Evolutionary conservation across 2,329 filamentous ascomycete species (phyloP), one percentile per base, ranked within the genome.

Genomic region (Stachybotrys elegans): DNA sequence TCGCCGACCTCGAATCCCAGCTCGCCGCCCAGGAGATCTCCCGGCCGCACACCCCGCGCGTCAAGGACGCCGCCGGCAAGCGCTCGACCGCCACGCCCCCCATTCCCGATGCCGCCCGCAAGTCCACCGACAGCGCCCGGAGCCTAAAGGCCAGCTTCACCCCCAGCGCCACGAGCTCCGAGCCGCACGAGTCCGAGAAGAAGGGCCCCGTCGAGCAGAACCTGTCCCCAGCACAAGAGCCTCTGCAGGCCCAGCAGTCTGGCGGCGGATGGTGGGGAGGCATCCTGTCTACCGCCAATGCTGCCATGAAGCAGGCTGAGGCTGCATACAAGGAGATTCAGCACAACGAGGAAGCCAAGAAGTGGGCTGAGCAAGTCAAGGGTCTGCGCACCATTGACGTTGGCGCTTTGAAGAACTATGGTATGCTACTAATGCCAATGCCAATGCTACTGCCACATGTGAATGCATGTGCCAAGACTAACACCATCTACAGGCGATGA

Each of bases 281-380:
- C 19, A 69, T 96, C 42, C 78, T 93, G 57, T 88, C 87, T 34
- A 91, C 88, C 1, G 90, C 90, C 27, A 81, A 84, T 4, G 84
- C 86, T n/a, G 88, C 86, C 21, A 83, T 94, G 68, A 95, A 94
- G 72, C 88, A 92, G 64, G 92, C 93, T 38, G 91, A 96, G 67
- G 88, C 85, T 7, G 86, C 91, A 1, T 91, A 95, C 51, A 95
- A 92, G 63, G 89, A 97, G 65, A 91, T 98, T 39, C 88, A 95
- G 63, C 85, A 93, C 61, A 96, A 95, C 57, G 90, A 97, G 61
- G 93, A 98, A 65, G 93, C 92, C 42, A 91, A 92, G 71, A 87
- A 88, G 63, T 98, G 92, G 90, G 88, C 91, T 2, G 88, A 95
- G 43, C 92, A 97, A 63, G 86, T 97, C 44, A 84, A 84, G 59